Percentiles rank a stretch among this genome's conserved stretches.
These are phyloP conservation scores for Pseudisothecium myosuroides DNA, from an alignment of 225 moss, liverwort and hornwort genomes.

Conservation along the genomic window DNA sequence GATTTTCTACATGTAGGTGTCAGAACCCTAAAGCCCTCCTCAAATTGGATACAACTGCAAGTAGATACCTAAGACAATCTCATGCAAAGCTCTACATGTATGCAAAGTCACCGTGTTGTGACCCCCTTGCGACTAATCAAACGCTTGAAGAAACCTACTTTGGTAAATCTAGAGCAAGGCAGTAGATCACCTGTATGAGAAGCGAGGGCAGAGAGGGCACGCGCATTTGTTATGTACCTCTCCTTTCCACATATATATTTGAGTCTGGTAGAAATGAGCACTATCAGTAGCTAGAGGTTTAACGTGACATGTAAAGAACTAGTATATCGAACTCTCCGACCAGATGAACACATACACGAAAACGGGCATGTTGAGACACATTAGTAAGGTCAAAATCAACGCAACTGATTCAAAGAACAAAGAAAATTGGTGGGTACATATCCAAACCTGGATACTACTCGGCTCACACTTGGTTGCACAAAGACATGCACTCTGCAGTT, in stretches of 20 bases:
- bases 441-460: conserved; percentile 76
- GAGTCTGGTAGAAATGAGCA: conserved; percentile 33
- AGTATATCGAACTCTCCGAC: background rate
- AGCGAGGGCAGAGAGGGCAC: conserved; percentile 73
- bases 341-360: background rate
- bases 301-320: background rate
- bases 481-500: conserved; percentile 74
- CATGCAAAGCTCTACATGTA: background rate
- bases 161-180: background rate
- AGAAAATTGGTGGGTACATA: background rate
- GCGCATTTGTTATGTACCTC: conserved; percentile 56
- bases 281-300: background rate
- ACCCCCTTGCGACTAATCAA: background rate
- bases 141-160: background rate
- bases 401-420: background rate
- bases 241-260: conserved; percentile 84
- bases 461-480: conserved; percentile 63
- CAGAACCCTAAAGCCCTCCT: background rate
- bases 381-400: background rate
- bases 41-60: background rate
- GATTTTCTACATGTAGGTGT: background rate
- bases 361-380: background rate
- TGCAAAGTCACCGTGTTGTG: background rate
- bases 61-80: background rate
- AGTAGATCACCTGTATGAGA: conserved; percentile 69